Evolutionary conservation across 345 rosid species (phyloP).

Genomic region (Noccaea caerulescens): DNA sequence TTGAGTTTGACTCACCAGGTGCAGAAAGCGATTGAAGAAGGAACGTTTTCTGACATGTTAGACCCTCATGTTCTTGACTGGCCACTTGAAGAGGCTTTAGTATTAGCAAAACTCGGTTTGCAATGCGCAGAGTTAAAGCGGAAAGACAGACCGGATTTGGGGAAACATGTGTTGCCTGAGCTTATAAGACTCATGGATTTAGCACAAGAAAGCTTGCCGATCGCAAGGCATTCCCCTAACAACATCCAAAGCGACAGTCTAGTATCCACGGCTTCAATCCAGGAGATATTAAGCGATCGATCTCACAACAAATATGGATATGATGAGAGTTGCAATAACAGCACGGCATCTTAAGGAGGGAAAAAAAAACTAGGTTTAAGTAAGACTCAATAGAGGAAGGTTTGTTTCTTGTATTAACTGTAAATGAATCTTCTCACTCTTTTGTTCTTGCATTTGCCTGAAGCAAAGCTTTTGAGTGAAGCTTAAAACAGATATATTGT

Average conservation of each 20-base stretch:
- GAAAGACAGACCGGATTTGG: slow-evolving; percentile 35
- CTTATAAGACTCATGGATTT: slow-evolving; percentile 33
- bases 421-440: neutral
- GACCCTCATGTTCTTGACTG: slow-evolving; percentile 40
- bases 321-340: slow-evolving; percentile 18
- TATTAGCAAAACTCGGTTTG: slow-evolving; percentile 35
- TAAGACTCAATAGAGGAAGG: neutral
- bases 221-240: neutral
- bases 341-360: neutral
- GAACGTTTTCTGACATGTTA: slow-evolving; percentile 30
- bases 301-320: neutral
- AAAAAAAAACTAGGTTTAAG: neutral
- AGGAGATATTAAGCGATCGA: slow-evolving; percentile 32
- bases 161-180: slow-evolving; percentile 36
- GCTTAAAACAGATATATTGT: too few species aligned
- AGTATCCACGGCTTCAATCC: neutral
- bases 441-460: too few species aligned
- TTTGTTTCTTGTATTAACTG: neutral
- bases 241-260: neutral
- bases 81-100: slow-evolving; percentile 41
- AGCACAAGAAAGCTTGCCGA: slow-evolving; percentile 33
- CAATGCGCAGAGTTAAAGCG: slow-evolving; percentile 35
- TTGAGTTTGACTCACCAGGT: slow-evolving; percentile 39
- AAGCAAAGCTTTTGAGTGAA: too few species aligned
- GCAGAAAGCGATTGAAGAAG: slow-evolving; percentile 16